phyloP scores from a whole-genome alignment of 768 basidiomycete genomes.

The Russula sp. region DNA sequence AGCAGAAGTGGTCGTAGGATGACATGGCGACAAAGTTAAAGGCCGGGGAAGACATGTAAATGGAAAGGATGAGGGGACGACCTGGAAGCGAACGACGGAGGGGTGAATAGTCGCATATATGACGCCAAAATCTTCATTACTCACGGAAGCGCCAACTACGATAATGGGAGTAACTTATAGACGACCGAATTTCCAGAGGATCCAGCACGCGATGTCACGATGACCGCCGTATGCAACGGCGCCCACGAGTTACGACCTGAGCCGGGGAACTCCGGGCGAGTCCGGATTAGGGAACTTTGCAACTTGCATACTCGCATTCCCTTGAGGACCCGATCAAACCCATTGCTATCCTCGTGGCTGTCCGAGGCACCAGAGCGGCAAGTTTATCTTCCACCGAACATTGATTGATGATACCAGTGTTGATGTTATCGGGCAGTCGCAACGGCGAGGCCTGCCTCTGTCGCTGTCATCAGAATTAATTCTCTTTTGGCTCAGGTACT shows the following conservation, averaged over 20 bases:
- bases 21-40: slow-evolving; percentile 72
- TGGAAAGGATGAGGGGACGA: slow-evolving; percentile 48
- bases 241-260: slow-evolving; percentile 70
- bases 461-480: too few relatives aligned
- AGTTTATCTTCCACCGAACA: too few relatives aligned
- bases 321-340: too few relatives aligned
- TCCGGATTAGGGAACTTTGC: slow-evolving; percentile 70
- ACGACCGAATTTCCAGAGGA: slow-evolving; percentile 69
- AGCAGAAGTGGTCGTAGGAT: slow-evolving; percentile 81
- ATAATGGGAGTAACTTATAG: slow-evolving; percentile 71
- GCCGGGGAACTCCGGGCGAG: slow-evolving; percentile 63
- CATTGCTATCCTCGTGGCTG: too few relatives aligned
- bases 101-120: slow-evolving; percentile 1
- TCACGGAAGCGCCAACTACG: slow-evolving; percentile 77
- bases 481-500: too few relatives aligned
- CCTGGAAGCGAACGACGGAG: slow-evolving; percentile 46
- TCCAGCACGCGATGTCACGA: slow-evolving; percentile 78
- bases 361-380: too few relatives aligned
- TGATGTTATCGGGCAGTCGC: too few relatives aligned
- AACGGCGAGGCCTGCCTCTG: too few relatives aligned
- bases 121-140: slow-evolving; percentile 38
- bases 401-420: too few relatives aligned
- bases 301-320: too few relatives aligned
- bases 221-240: slow-evolving; percentile 83
- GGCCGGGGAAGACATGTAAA: slow-evolving; percentile 56